Conservation (phyloP, 78 protist species). For the Monocercomonoides exilis region DNA sequence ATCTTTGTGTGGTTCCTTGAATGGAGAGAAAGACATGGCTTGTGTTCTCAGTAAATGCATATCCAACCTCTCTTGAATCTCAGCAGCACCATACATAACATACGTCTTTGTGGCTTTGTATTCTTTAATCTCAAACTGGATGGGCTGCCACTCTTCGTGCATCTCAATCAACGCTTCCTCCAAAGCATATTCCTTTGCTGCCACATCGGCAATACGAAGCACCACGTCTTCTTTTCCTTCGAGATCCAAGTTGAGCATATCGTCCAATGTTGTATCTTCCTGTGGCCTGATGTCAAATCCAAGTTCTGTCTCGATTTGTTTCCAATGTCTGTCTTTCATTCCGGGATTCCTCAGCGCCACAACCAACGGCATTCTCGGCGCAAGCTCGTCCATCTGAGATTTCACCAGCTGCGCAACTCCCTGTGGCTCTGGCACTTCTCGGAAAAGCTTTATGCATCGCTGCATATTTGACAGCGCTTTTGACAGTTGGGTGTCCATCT, state of each 20-base stretch:
- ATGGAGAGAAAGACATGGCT: slow-evolving; percentile 56
- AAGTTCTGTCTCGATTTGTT: slow-evolving; percentile 10
- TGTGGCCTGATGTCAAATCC: slow-evolving; percentile 26
- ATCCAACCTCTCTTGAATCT: slow-evolving; percentile 52
- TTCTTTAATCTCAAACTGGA: slow-evolving; percentile 21
- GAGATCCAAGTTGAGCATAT: slow-evolving; percentile 28
- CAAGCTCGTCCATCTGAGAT: slow-evolving; percentile 43
- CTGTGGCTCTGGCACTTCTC: slow-evolving; percentile 21
- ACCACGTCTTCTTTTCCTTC: slow-evolving; percentile 19
- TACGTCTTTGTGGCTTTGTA: slow-evolving; percentile 44
- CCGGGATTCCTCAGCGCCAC: slow-evolving; percentile 61
- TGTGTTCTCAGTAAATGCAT: slow-evolving; percentile 70
- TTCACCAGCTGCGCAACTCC: slow-evolving; percentile 33
- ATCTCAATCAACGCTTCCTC: slow-evolving; percentile 56
- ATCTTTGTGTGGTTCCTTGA: slow-evolving; percentile 60
- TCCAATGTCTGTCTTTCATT: slow-evolving; percentile 79
- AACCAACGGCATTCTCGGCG: slow-evolving; percentile 57
- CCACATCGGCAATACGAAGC: slow-evolving; percentile 31
- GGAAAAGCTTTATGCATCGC: not conserved
- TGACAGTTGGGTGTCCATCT: slow-evolving; percentile 33
- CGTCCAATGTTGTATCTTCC: slow-evolving; percentile 5
- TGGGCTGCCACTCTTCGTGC: slow-evolving; percentile 49
- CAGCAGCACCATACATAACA: slow-evolving; percentile 51
- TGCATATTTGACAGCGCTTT: not conserved
- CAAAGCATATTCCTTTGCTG: slow-evolving; percentile 49